phyloP scores from a whole-genome alignment of 805 yeast species.

The Metschnikowia aberdeeniae region DNA sequence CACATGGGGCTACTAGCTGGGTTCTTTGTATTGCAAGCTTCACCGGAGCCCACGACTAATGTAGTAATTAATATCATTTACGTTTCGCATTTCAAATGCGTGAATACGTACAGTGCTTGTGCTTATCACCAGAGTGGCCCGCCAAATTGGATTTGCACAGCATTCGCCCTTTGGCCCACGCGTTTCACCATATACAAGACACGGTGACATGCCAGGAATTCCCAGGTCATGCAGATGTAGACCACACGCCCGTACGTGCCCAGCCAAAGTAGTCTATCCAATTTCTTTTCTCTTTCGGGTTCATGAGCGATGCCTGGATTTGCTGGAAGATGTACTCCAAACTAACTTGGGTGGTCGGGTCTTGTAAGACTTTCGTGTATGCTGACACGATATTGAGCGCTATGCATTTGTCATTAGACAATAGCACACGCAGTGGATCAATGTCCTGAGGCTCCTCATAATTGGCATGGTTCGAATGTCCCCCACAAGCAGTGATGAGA shows the following conservation, averaged over 20 bases:
- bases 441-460: not conserved
- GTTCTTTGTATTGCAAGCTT: too few relatives aligned
- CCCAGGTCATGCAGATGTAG: too few relatives aligned
- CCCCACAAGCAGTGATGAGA: constrained; percentile 18
- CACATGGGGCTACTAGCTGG: not conserved
- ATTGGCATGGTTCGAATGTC: not conserved
- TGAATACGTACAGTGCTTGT: too few relatives aligned
- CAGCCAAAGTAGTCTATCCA: constrained; percentile 15
- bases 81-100: too few relatives aligned
- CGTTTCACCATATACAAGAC: too few relatives aligned
- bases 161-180: too few relatives aligned
- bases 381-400: constrained; percentile 11
- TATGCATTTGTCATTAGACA: constrained; percentile 15
- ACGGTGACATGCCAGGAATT: too few relatives aligned
- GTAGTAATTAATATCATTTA: too few relatives aligned
- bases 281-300: constrained; percentile 7
- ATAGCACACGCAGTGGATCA: constrained; percentile 1
- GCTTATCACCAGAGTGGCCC: too few relatives aligned
- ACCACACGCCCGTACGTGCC: constrained; percentile 1
- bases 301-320: constrained; percentile 11
- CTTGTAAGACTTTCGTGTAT: not conserved
- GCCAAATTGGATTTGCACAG: too few relatives aligned
- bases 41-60: too few relatives aligned
- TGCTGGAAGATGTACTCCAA: constrained; percentile 8
- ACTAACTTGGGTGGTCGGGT: not conserved